These are phyloP conservation scores for Curvularia hawaiiensis DNA, from an alignment of 2,329 filamentous ascomycete genomes.

Conservation along the genomic window DNA sequence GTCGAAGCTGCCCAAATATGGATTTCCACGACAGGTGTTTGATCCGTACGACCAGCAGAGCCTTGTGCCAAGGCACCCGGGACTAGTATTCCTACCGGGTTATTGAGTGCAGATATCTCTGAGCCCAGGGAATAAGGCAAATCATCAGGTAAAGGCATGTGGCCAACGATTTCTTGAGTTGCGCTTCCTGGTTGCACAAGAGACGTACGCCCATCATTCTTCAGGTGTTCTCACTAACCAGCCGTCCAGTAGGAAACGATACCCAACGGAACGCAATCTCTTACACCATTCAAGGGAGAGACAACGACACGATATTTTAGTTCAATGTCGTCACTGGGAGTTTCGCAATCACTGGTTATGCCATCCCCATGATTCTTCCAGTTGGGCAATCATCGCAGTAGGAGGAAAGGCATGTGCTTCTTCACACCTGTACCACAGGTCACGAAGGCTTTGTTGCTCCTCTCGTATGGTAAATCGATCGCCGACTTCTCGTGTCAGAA, in stretches of 20 bases:
- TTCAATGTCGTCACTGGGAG: background rate
- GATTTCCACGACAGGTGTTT: slow-evolving; percentile 2
- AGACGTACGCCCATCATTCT: background rate
- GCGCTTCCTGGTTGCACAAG: background rate
- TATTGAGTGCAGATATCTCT: background rate
- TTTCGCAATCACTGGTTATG: slow-evolving; percentile 9
- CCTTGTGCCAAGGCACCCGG: slow-evolving; percentile 7
- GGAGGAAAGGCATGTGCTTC: slow-evolving; percentile 43
- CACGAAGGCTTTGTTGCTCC: slow-evolving; percentile 40
- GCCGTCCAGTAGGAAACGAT: background rate
- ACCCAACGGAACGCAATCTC: too few relatives aligned
- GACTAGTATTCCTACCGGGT: background rate
- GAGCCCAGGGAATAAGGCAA: background rate
- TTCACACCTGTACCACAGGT: slow-evolving; percentile 41
- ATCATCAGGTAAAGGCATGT: background rate
- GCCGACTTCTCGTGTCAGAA: slow-evolving; percentile 31
- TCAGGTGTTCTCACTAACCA: background rate
- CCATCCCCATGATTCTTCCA: slow-evolving; percentile 47
- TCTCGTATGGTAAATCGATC: slow-evolving; percentile 40
- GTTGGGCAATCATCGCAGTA: slow-evolving; percentile 37
- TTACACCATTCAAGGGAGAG: background rate
- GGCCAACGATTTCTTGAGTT: background rate
- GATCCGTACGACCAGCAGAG: background rate
- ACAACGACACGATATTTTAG: background rate
- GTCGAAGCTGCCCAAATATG: slow-evolving; percentile 7